Conservation (phyloP, 805 yeast genomes). For the Candida pseudofarinosa region DNA sequence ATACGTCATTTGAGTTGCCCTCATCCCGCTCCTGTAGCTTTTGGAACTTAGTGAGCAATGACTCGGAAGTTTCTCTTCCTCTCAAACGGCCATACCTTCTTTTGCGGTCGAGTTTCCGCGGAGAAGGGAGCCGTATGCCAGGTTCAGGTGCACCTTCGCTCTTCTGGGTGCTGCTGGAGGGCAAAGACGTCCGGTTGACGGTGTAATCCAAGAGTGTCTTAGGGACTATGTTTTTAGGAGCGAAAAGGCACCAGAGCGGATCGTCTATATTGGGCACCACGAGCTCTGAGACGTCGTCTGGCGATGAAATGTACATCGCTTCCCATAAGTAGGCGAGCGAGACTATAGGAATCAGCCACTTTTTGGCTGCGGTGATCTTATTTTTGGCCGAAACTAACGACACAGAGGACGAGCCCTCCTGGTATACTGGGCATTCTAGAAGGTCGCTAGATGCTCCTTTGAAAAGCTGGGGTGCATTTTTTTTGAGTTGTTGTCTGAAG, state of each 20-base stretch:
- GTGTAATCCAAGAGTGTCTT: neutral
- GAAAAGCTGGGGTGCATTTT: conserved; percentile 42
- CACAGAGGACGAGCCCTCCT: conserved; percentile 30
- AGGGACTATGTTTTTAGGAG: conserved; percentile 28
- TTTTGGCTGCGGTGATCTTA: conserved; percentile 56
- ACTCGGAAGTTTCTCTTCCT: conserved; percentile 7
- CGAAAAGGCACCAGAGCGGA: conserved; percentile 53
- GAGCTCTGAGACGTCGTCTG: conserved; percentile 12
- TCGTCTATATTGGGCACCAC: conserved; percentile 41
- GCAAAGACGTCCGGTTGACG: neutral
- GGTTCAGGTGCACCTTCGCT: conserved; percentile 1
- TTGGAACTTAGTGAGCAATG: conserved; percentile 7
- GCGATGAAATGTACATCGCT: conserved; percentile 30
- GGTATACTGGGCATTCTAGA: conserved; percentile 31
- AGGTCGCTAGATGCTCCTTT: conserved; percentile 29
- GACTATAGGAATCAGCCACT: conserved; percentile 56
- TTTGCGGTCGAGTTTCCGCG: conserved; percentile 42
- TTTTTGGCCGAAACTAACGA: conserved; percentile 43
- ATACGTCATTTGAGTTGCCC: conserved; percentile 11
- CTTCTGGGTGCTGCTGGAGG: neutral
- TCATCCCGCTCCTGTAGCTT: conserved; percentile 2
- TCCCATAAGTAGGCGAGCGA: conserved; percentile 55
- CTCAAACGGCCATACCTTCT: conserved; percentile 45
- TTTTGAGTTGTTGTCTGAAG: conserved; percentile 33
- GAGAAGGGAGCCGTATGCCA: conserved; percentile 47